Conservation (phyloP, 2,329 filamentous ascomycete genomes). For the Colletotrichum lentis region DNA sequence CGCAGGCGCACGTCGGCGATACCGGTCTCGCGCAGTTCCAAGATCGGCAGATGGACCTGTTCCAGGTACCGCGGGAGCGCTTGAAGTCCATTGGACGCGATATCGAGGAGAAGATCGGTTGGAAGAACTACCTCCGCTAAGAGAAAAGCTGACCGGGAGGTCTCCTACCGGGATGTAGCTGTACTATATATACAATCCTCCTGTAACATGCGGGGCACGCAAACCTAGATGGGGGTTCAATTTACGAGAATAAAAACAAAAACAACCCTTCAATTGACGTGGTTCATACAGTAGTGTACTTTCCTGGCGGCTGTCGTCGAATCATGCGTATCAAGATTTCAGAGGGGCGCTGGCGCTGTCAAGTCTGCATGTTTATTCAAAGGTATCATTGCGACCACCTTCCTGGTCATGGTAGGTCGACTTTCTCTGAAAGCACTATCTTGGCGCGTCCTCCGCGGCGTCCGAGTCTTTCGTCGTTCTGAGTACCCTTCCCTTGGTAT, state of each 20-base stretch:
- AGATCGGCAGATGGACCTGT: background rate
- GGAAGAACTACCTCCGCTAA: constrained; percentile 15
- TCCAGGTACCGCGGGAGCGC: background rate
- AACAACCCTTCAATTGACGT: background rate
- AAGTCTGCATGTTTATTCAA: constrained; percentile 10
- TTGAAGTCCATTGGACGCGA: constrained; percentile 16
- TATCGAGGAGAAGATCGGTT: constrained; percentile 17
- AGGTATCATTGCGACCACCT: constrained; percentile 34
- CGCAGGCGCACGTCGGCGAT: constrained; percentile 42
- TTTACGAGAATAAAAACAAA: too few species aligned
- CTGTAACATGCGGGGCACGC: background rate
- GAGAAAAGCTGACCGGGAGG: background rate
- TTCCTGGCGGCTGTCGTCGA: too few species aligned
- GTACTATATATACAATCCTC: background rate
- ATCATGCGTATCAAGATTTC: background rate
- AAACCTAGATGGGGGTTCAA: background rate
- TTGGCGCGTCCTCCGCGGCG: background rate
- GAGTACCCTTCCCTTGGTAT: constrained; percentile 23
- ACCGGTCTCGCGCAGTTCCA: constrained; percentile 48
- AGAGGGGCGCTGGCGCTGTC: too few species aligned
- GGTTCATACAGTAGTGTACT: background rate
- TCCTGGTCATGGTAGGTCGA: background rate
- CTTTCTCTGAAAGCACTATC: constrained; percentile 14
- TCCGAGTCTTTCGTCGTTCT: constrained; percentile 7
- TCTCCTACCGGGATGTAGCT: background rate